A percentile compares a stretch with the other conserved stretches of the same genome.
These are phyloP conservation scores for Larix kaempferi DNA, from an alignment of 75 land plant genomes.

Conservation along the genomic window DNA sequence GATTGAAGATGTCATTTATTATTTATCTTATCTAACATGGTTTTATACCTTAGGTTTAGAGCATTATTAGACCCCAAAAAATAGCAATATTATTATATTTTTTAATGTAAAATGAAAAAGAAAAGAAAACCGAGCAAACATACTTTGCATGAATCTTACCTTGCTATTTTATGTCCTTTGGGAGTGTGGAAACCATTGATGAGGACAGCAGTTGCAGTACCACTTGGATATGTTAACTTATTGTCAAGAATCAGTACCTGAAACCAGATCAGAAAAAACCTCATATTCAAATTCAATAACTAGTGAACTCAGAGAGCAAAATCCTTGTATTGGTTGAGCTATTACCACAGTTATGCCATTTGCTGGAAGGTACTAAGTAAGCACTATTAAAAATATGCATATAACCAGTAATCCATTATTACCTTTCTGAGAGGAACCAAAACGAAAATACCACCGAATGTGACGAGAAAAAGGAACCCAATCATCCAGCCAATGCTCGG, in stretches of 20 bases:
- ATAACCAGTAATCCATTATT: background rate
- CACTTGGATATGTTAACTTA: constrained; percentile 85
- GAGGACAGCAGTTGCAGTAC: constrained; percentile 90
- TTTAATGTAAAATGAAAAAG: too few species aligned
- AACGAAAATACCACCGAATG: constrained; percentile 76
- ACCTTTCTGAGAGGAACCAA: constrained; percentile 93
- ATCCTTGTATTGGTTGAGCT: too few species aligned
- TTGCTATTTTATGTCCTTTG: constrained; percentile 64
- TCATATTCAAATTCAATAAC: background rate
- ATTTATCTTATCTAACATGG: too few species aligned
- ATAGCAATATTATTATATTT: too few species aligned
- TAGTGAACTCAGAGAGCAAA: background rate
- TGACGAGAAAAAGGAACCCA: constrained; percentile 60
- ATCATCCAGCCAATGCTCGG: constrained; percentile 86
- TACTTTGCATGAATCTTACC: constrained; percentile 11
- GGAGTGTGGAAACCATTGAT: constrained; percentile 91
- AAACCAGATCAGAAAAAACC: background rate
- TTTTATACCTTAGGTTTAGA: too few species aligned
- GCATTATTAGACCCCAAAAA: too few species aligned
- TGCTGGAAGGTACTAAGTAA: too few species aligned
- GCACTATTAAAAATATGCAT: too few species aligned
- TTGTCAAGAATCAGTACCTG: constrained; percentile 94
- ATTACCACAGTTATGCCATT: too few species aligned
- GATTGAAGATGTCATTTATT: too few species aligned
- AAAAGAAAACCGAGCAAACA: too few species aligned